phyloP scores from a whole-genome alignment of 192 early-diverging fungal species.

The Linnemannia exigua region DNA sequence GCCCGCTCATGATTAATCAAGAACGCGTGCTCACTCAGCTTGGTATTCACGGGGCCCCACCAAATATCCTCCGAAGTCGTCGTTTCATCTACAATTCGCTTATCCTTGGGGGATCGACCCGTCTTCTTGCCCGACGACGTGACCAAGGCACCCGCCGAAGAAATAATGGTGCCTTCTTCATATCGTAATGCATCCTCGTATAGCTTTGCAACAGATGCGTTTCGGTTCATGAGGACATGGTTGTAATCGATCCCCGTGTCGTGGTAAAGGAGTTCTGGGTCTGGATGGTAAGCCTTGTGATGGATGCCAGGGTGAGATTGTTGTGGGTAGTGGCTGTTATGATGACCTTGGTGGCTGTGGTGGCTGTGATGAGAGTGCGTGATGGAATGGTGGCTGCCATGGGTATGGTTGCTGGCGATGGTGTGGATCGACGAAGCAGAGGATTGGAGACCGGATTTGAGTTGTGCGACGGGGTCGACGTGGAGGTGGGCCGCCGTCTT shows the following conservation, averaged over 20 bases:
- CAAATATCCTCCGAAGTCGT: conserved; percentile 88
- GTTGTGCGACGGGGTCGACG: not conserved
- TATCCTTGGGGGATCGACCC: conserved; percentile 97
- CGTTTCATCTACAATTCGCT: conserved; percentile 96
- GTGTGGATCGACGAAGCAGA: conserved; percentile 19
- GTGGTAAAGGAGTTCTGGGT: conserved; percentile 54
- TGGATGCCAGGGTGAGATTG: conserved; percentile 52
- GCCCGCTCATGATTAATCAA: conserved; percentile 97
- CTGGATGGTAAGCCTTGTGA: conserved; percentile 44
- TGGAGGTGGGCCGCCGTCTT: not conserved
- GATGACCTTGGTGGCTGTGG: not conserved
- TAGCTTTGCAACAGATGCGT: conserved; percentile 86
- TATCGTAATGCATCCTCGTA: conserved; percentile 93
- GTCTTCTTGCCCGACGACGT: conserved; percentile 94
- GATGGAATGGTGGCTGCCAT: not conserved
- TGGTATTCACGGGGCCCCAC: conserved; percentile 99
- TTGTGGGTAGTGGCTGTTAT: conserved; percentile 34
- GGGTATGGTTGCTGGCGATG: not conserved
- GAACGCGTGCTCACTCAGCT: conserved; percentile 85
- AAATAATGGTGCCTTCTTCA: conserved; percentile 91
- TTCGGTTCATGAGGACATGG: conserved; percentile 88
- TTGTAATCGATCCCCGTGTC: conserved; percentile 78
- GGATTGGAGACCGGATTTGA: not conserved
- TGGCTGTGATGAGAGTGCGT: conserved; percentile 3
- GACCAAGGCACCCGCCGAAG: conserved; percentile 91